A percentile compares a stretch with the other conserved stretches of the same genome.
Conservation (phyloP, 1,284 basidiomycete species). For the Austroboletus novae-zelandiae region DNA sequence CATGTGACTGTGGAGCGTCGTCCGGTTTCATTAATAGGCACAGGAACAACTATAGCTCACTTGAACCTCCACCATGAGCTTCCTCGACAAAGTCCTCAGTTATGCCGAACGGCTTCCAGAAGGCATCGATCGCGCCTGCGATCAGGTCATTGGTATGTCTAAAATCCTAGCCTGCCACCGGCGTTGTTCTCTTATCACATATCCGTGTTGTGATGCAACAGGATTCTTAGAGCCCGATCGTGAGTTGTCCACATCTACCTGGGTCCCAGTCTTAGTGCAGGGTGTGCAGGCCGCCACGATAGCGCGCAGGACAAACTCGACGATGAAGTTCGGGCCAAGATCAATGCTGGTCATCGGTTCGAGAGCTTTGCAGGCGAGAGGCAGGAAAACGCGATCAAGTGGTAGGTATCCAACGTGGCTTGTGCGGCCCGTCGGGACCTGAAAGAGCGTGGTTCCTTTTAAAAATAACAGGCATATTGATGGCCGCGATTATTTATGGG, state of each 20-base stretch:
- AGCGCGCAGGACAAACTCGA: constrained; percentile 62
- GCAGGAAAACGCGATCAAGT: constrained; percentile 77
- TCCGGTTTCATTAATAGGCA: too few relatives aligned
- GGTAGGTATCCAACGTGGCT: constrained; percentile 43
- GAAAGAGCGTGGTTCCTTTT: background rate
- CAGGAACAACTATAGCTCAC: background rate
- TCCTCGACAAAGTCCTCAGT: constrained; percentile 33
- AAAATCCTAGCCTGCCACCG: background rate
- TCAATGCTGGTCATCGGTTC: constrained; percentile 81
- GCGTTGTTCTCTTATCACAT: background rate
- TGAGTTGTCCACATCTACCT: constrained; percentile 33
- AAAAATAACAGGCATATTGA: constrained; percentile 70
- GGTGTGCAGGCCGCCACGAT: constrained; percentile 66
- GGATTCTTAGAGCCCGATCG: constrained; percentile 60
- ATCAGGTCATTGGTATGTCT: constrained; percentile 48
- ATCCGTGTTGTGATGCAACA: constrained; percentile 22
- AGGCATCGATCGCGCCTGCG: constrained; percentile 46
- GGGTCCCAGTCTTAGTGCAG: constrained; percentile 2
- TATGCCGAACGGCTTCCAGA: constrained; percentile 39
- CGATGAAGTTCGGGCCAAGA: constrained; percentile 66
- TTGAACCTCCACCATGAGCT: constrained; percentile 29
- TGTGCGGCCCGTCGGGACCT: background rate
- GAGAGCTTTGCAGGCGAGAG: constrained; percentile 78
- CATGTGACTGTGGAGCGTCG: constrained; percentile 7
- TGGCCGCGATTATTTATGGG: constrained; percentile 94